Evolutionary conservation across 148 eudicot species (phyloP).

Genomic region (Cornus controversa): DNA sequence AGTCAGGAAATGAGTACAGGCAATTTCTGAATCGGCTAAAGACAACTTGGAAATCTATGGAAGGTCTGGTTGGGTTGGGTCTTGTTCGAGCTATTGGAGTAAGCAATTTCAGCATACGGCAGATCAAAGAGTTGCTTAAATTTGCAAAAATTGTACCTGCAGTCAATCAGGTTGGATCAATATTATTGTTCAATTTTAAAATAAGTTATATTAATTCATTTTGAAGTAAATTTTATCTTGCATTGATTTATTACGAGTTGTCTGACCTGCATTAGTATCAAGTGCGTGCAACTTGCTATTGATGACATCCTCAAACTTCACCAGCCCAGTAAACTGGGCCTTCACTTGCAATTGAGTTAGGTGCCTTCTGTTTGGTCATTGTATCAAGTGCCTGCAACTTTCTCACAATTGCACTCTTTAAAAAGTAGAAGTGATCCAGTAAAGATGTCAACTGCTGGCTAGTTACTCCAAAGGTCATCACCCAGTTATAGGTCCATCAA

Average conservation of each 20-base stretch:
- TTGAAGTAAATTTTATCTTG: not conserved
- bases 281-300: too few relatives aligned
- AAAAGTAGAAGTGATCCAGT: not conserved
- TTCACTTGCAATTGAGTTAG: not conserved
- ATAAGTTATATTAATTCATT: not conserved
- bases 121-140: slow-evolving; percentile 32
- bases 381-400: slow-evolving; percentile 3
- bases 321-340: not conserved
- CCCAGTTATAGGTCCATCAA: not conserved
- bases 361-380: not conserved
- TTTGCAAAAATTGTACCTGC: slow-evolving; percentile 34
- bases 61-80: slow-evolving; percentile 28
- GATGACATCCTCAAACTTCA: not conserved
- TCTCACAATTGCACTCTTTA: not conserved
- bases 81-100: slow-evolving; percentile 34
- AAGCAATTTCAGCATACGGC: slow-evolving; percentile 26
- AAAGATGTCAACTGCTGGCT: not conserved
- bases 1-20: slow-evolving; percentile 31
- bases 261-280: too few relatives aligned
- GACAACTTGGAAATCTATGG: slow-evolving; percentile 35
- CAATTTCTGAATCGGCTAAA: slow-evolving; percentile 29
- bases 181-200: not conserved
- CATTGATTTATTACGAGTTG: not conserved
- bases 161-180: slow-evolving; percentile 29
- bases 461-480: not conserved